A percentile compares a stretch with the other conserved stretches of the same genome.
Evolutionary conservation across 176 grass and related monocot species (phyloP).

Genomic region (Carex myosuroides): DNA sequence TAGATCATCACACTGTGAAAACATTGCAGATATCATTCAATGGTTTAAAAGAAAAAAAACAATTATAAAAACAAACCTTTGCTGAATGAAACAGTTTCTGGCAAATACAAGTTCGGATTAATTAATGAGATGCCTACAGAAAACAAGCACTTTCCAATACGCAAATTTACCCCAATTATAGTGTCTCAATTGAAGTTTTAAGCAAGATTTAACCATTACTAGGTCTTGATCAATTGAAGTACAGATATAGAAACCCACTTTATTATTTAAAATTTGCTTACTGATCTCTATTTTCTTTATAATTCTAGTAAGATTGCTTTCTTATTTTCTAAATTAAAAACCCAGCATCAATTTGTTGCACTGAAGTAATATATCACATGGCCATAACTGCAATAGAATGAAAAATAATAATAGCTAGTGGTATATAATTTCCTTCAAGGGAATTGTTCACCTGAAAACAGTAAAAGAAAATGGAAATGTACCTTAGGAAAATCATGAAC

Average conservation of each 20-base stretch:
- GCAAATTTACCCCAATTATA: not conserved
- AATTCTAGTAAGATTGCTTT: not conserved
- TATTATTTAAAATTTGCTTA: not conserved
- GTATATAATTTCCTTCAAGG: not conserved
- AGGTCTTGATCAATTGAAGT: not conserved
- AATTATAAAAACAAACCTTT: not conserved
- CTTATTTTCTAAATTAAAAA: not conserved
- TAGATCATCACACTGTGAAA: slow-evolving; percentile 32
- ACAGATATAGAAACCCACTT: not conserved
- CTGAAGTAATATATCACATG: not conserved
- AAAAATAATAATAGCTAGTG: not conserved
- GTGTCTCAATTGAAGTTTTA: not conserved
- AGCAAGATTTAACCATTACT: not conserved
- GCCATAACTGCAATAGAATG: not conserved
- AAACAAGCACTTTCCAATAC: not conserved
- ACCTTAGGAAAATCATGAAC: slow-evolving; percentile 59
- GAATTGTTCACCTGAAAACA: not conserved
- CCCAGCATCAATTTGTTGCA: not conserved
- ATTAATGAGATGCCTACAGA: not conserved
- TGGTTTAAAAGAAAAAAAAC: not conserved
- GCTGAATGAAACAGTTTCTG: not conserved
- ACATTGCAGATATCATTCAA: not conserved
- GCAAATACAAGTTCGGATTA: not conserved
- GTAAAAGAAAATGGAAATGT: not conserved
- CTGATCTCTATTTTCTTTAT: not conserved